Evolutionary conservation across 2,329 filamentous ascomycete species (phyloP), one percentile per base, ranked within the genome.

Genomic region (Helminthosporium solani): DNA sequence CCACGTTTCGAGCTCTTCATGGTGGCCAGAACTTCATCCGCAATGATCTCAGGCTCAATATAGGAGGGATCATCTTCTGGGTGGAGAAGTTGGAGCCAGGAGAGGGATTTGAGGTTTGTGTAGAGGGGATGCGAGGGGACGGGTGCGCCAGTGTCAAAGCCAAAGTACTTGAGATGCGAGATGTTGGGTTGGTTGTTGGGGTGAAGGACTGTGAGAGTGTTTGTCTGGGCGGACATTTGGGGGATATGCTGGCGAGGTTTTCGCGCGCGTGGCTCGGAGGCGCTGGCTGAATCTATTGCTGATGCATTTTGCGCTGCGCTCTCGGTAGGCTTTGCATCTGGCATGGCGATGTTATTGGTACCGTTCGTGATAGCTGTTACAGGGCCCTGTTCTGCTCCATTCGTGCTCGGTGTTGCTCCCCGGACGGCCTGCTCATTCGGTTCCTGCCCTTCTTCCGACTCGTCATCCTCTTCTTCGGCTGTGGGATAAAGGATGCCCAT

Each of bases 1-100:
- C 87, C 87, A 27, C 91, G 81, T 46, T 91, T 90, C 53, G 86
- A 90, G 12, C 85, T 81, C 73, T 96, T 97, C 80, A 87, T 84
- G 1, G 78, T 73, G 0, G 81, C 75, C 2, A 97, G 75, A 19
- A 80, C 78, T 14, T 84, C 80, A 0, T 83, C 75, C 0, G 83
- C 60, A 1, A 85, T 75, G 0, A 73, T 65, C 0, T 82, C 76
- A 0, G 90, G 86, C 42, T 85, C 80, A 20, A 81, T 78, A 70
- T 95, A 96, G 3, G 86, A 82, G 1, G 81, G 78, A 68, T 97
- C 94, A 23, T 83, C 75, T 28, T 81, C 73, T 0, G 94, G 94
- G 19, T 87, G 79, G 14, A 96, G 74, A 4, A 99, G 82, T 70
- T 97, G 92, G 2, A 99, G 81, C 91, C 92, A 99, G 21, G 89